Base-by-base conservation (phyloP, 1,284 basidiomycete species). In the Puccinia polysora region DNA sequence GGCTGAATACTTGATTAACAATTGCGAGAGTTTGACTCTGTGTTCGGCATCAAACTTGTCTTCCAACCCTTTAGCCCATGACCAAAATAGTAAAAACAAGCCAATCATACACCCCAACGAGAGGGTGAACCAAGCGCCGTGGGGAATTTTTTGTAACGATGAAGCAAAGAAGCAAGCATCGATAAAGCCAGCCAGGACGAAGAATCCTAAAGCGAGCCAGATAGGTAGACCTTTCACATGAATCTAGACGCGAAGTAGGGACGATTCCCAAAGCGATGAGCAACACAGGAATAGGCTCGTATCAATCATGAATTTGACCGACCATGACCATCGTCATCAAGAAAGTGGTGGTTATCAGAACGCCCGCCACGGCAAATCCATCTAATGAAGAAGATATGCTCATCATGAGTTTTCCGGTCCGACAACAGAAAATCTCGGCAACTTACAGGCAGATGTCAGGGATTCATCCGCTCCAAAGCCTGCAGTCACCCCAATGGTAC, bases 341-440 rank as follows among this genome's bases (percentile, higher is more conserved):
- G 0, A 83, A 79, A 2, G 83, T 85, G 0, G 86, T 87, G 4
- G 84, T 81, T 65, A 87, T 82, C 84, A 87, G 85, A 49, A 87
- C 85, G 0, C 85, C 86, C 0, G 86, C 81, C 4, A 87, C 86
- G 0, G 85, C 84, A 76, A 87, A 86, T 2, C 84, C 84, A 70
- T 77, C 30, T 77, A 38, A 20, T 20, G 14, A 8, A 58, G 0
- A 50, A 47, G 69, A 52, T 8, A n/a, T 34, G n/a, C 32, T 12
- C 10, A 10, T 45, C 10, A 52, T 52, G 49, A 58, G 59, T 38
- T 59, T 25, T 36, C 14, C 10, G 60, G 78, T 45, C 74, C 40
- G 10, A 10, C n/a, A 10, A n/a, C n/a, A 45, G n/a, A 10, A n/a
- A n/a, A n/a, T n/a, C n/a, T 30, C n/a, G 20, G 3, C 23, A 45